Base-by-base conservation (phyloP, 2,329 filamentous ascomycete species). In the Tolypocladium tropicale region DNA sequence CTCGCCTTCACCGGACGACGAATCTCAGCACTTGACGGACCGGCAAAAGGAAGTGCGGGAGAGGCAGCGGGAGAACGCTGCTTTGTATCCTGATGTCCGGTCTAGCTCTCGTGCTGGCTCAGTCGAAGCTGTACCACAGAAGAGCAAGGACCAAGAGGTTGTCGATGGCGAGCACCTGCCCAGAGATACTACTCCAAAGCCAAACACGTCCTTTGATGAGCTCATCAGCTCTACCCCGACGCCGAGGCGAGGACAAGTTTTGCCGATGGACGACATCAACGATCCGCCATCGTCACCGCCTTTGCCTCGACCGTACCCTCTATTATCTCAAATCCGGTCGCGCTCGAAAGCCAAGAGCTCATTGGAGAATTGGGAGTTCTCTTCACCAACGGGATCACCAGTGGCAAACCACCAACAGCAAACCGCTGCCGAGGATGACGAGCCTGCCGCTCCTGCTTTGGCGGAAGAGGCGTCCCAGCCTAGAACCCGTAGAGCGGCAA, bases 21-120 rank as follows among this genome's bases (percentile, higher is more conserved):
- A 89, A 56, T 90, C 88, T 0, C 90, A 94, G 62, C 72, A 85
- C 21, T 74, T 95, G 52, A 95, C 90, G 0, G 88, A 92, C 37
- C 81, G 84, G 48, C 90, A 95, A 67, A 86, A 80, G 64, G 90
- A 95, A 63, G 83, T 93, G 46, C 81, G 84, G 50, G 84, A 89
- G 62, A 79, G 86, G 53, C 90, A 95, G 66, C 78, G 78, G 50
- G 83, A 87, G 60, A 81, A 80, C 28, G 80, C 82, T 18, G 78
- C 78, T 0, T 75, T 93, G 59, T 93, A 91, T 62, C 78, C 86
- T 1, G 82, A 86, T 23, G 76, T 92, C 30, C 77, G 77, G 33
- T 85, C 84, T 1, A 85, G 78, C 59, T 62, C 65, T 4, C 59
- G 34, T 60, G 62, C 39, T 41, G 58, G 61, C 23, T 65, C 65